phyloP scores from a whole-genome alignment of 352 stramenopile species.

The Globisporangium acanthophoron region DNA sequence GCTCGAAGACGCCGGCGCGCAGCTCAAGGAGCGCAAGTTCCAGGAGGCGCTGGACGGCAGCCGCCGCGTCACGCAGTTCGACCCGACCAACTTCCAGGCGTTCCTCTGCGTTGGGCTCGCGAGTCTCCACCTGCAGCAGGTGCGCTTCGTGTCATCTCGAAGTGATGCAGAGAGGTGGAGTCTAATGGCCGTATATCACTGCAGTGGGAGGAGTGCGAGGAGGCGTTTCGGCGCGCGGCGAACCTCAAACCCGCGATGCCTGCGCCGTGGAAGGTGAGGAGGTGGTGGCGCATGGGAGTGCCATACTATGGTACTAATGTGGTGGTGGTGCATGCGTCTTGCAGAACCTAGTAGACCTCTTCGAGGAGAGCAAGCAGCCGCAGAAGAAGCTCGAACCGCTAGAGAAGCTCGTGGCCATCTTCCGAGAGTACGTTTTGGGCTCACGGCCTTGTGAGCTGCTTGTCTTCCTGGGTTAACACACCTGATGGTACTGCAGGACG shows the following conservation, averaged over 20 bases:
- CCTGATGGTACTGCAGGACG: slow-evolving; percentile 21
- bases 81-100: slow-evolving; percentile 76
- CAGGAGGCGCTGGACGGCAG: slow-evolving; percentile 60
- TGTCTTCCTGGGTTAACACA: neutral
- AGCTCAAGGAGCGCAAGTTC: slow-evolving; percentile 72
- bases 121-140: slow-evolving; percentile 67
- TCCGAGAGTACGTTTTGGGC: slow-evolving; percentile 36
- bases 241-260: slow-evolving; percentile 71
- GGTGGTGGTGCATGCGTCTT: neutral
- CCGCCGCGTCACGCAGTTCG: slow-evolving; percentile 71
- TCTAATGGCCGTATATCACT: neutral
- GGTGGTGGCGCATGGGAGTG: neutral
- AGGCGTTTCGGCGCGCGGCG: slow-evolving; percentile 55
- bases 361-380: slow-evolving; percentile 36
- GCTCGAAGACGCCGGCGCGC: slow-evolving; percentile 65
- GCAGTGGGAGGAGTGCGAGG: slow-evolving; percentile 67
- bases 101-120: slow-evolving; percentile 77
- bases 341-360: slow-evolving; percentile 76
- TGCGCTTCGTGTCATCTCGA: slow-evolving; percentile 8
- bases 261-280: slow-evolving; percentile 70
- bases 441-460: no score
- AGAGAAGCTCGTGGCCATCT: slow-evolving; percentile 68
- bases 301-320: no score
- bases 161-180: neutral
- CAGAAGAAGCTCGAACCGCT: slow-evolving; percentile 63